Evolutionary conservation across 2,329 filamentous ascomycete species (phyloP), one percentile per base, ranked within the genome.

Genomic region (Didymella sp.): DNA sequence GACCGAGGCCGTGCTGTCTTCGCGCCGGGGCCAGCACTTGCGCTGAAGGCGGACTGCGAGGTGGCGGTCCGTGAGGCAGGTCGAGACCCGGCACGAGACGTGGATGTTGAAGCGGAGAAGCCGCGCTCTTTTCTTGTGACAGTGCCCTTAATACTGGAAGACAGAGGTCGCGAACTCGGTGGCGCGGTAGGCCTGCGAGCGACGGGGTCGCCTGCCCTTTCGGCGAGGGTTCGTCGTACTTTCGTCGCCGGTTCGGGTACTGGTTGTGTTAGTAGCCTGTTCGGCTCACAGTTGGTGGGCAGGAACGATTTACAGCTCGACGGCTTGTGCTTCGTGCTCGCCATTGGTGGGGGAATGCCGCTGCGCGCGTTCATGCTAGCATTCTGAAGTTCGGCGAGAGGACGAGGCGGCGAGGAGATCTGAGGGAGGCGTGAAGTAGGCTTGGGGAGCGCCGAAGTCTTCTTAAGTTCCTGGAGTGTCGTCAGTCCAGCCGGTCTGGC

Each of bases 291-390:
- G 38, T 33, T 21, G 27, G 37, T 52, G 38, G 37, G 38, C 37
- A 56, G 55, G 70, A 63, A 52, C 30, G 56, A 43, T 61, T 72
- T 77, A 82, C 81, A 73, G 58, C 79, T 79, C 35, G 78, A 78
- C 49, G 81, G 80, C 71, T 83, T 84, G 63, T 84, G 80, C 63
- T 85, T 85, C 54, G 74, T 68, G 53, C 76, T 73, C 17, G 76
- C 73, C 21, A 78, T 76, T 11, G 80, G 79, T 15, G 80, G 80
- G 12, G 79, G 79, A 72, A 84, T 78, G 59, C 73, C 76, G 31
- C 71, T 73, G 49, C 84, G 82, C 63, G 79, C 75, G 70, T 89
- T 89, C 62, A 80, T 81, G 37, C 77, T 78, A 12, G 82, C 78
- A 4, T 80, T 76, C 27, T 78, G 81, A 72, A 85, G 76, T 66